A percentile compares a stretch with the other conserved stretches of the same genome.
Conservation (phyloP, 2,329 filamentous ascomycete species). For the Colletotrichum sansevieriae region DNA sequence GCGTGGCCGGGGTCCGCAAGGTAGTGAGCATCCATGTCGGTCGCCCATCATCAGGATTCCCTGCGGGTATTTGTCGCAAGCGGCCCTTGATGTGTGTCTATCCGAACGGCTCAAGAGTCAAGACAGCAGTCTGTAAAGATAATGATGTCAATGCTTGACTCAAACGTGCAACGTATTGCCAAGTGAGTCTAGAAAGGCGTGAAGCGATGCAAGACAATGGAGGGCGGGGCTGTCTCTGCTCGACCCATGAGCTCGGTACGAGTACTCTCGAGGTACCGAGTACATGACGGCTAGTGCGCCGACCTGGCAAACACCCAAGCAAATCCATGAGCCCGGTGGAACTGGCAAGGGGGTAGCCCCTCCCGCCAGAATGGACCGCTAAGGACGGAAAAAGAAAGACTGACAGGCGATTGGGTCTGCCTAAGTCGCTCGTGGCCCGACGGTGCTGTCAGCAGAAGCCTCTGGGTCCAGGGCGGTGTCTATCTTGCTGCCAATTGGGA, state of each 20-base stretch:
- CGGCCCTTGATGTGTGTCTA: constrained; percentile 8
- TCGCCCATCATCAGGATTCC: constrained; percentile 7
- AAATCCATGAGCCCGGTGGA: constrained; percentile 37
- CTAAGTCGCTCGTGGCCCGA: constrained; percentile 32
- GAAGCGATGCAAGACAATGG: constrained; percentile 35
- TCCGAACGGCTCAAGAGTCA: constrained; percentile 10
- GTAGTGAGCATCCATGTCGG: constrained; percentile 2
- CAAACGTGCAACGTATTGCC: constrained; percentile 3
- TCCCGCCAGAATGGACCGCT: constrained; percentile 43
- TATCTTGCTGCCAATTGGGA: constrained; percentile 15
- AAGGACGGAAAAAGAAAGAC: constrained; percentile 43
- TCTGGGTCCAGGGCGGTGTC: constrained; percentile 32
- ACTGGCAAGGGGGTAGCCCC: constrained; percentile 35
- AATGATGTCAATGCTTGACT: constrained; percentile 14
- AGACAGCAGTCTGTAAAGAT: neutral
- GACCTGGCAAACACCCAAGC: constrained; percentile 25
- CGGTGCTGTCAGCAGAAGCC: constrained; percentile 37
- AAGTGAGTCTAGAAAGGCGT: constrained; percentile 15
- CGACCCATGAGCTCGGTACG: constrained; percentile 40
- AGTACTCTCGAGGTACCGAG: constrained; percentile 27
- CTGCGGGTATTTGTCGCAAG: constrained; percentile 18
- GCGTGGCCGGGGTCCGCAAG: constrained; percentile 15
- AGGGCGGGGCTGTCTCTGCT: constrained; percentile 39
- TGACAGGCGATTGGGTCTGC: constrained; percentile 41
- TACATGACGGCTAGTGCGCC: constrained; percentile 16